A percentile compares a stretch with the other conserved stretches of the same genome.
phyloP scores from a whole-genome alignment of 2,329 filamentous ascomycete genomes.

The Endoconidiophora laricicola region DNA sequence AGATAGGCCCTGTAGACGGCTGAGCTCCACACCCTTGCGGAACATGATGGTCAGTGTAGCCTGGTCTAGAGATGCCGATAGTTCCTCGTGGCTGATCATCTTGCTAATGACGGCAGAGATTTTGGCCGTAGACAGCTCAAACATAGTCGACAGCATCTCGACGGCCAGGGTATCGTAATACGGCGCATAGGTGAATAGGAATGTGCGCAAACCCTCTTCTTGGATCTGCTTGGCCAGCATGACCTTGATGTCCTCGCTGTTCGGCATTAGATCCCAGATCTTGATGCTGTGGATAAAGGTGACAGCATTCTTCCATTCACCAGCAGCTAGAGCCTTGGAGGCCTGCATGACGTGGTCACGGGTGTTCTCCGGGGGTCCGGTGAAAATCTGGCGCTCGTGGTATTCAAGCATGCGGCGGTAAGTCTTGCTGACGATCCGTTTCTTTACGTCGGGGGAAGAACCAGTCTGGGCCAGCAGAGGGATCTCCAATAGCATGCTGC shows the following conservation, averaged over 20 bases:
- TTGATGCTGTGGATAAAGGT: constrained; percentile 94
- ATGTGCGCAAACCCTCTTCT: constrained; percentile 92
- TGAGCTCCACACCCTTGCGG: constrained; percentile 97
- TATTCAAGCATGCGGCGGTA: constrained; percentile 99
- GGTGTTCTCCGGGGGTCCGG: constrained; percentile 94
- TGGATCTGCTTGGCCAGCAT: constrained; percentile 98
- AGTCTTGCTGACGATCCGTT: constrained; percentile 96
- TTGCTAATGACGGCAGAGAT: constrained; percentile 91
- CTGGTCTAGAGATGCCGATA: constrained; percentile 90
- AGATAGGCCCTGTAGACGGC: constrained; percentile 84
- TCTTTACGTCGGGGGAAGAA: constrained; percentile 90
- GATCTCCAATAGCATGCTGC: constrained; percentile 98
- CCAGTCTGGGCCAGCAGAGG: constrained; percentile 92
- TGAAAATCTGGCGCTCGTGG: constrained; percentile 98
- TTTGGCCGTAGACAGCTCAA: constrained; percentile 81
- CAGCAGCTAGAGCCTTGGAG: constrained; percentile 86
- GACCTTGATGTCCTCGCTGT: constrained; percentile 80
- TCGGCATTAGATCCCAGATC: constrained; percentile 97
- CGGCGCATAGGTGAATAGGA: constrained; percentile 97
- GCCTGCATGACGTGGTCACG: constrained; percentile 99
- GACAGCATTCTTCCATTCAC: constrained; percentile 96
- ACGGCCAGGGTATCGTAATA: constrained; percentile 96
- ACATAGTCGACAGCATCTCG: constrained; percentile 76
- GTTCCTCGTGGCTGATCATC: constrained; percentile 99
- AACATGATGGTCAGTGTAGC: constrained; percentile 96